These are phyloP conservation scores for Cyberlindnera meyerae DNA, from an alignment of 805 yeast species.

Conservation along the genomic window DNA sequence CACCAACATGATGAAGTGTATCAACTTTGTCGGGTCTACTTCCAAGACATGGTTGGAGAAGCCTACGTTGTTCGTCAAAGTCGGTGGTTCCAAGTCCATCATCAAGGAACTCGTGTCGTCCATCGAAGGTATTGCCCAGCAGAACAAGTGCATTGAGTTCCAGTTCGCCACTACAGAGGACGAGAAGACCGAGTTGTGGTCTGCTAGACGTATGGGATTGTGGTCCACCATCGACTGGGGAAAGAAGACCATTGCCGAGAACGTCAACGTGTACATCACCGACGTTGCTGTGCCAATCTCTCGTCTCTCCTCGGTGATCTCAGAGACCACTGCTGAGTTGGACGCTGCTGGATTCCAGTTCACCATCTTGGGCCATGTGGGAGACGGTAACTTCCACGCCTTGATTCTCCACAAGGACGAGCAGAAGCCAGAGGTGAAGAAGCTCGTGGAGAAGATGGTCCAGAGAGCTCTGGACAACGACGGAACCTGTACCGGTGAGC, in stretches of 20 bases:
- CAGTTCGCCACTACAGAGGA: conserved; percentile 59
- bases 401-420: conserved; percentile 54
- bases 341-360: conserved; percentile 46
- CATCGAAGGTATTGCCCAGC: conserved; percentile 46
- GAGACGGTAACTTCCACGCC: conserved; percentile 80
- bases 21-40: conserved; percentile 53
- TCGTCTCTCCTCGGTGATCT: conserved; percentile 55
- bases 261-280: conserved; percentile 62
- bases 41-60: conserved; percentile 48
- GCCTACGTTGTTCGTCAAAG: conserved; percentile 61
- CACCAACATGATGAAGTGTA: conserved; percentile 63
- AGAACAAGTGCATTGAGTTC: conserved; percentile 52
- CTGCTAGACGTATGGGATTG: conserved; percentile 66
- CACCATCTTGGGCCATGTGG: conserved; percentile 74
- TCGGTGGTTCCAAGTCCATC: conserved; percentile 46
- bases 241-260: conserved; percentile 34
- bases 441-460: conserved; percentile 57
- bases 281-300: conserved; percentile 84
- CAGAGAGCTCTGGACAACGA: conserved; percentile 60
- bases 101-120: conserved; percentile 45
- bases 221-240: conserved; percentile 72
- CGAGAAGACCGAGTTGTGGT: conserved; percentile 65
- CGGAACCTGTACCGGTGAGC: conserved; percentile 86
- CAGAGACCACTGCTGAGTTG: conserved; percentile 56
- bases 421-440: conserved; percentile 41